These are phyloP conservation scores for Tylopilus cervinicoccineus DNA, from an alignment of 768 basidiomycete species.

Conservation along the genomic window DNA sequence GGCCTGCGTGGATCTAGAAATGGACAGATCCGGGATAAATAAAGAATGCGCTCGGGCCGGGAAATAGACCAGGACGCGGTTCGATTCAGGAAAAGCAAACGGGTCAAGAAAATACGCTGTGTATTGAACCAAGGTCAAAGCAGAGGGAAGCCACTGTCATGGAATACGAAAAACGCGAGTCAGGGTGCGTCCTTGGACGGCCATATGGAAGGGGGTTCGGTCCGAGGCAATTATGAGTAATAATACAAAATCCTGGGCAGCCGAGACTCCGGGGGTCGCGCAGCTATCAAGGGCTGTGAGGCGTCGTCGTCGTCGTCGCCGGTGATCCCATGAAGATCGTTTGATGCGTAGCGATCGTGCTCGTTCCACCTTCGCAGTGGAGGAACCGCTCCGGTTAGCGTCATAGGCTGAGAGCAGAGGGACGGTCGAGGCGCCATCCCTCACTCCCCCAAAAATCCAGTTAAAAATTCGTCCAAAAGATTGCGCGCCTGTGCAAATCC, in stretches of 20 bases:
- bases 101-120: slow-evolving; percentile 9
- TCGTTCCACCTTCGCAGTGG: slow-evolving; percentile 22
- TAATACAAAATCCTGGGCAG: slow-evolving; percentile 27
- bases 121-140: slow-evolving; percentile 16
- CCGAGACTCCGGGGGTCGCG: slow-evolving; percentile 5
- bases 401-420: slow-evolving; percentile 5
- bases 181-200: slow-evolving; percentile 20
- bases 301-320: slow-evolving; percentile 14
- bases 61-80: slow-evolving; percentile 5
- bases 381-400: slow-evolving; percentile 10
- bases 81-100: slow-evolving; percentile 22
- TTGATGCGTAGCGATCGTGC: slow-evolving; percentile 18
- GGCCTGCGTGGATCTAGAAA: slow-evolving; percentile 7
- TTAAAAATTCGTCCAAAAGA: slow-evolving; percentile 28
- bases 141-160: slow-evolving; percentile 15
- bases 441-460: slow-evolving; percentile 17
- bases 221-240: slow-evolving; percentile 34
- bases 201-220: slow-evolving; percentile 16
- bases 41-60: slow-evolving; percentile 14
- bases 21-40: slow-evolving; percentile 26
- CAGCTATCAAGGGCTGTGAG: slow-evolving; percentile 20
- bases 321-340: slow-evolving; percentile 26
- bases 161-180: slow-evolving; percentile 18
- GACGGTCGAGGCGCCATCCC: slow-evolving; percentile 18
- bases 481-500: slow-evolving; percentile 22